Base-by-base conservation (phyloP, 306 rosid genomes). In the Vigna angularis region DNA sequence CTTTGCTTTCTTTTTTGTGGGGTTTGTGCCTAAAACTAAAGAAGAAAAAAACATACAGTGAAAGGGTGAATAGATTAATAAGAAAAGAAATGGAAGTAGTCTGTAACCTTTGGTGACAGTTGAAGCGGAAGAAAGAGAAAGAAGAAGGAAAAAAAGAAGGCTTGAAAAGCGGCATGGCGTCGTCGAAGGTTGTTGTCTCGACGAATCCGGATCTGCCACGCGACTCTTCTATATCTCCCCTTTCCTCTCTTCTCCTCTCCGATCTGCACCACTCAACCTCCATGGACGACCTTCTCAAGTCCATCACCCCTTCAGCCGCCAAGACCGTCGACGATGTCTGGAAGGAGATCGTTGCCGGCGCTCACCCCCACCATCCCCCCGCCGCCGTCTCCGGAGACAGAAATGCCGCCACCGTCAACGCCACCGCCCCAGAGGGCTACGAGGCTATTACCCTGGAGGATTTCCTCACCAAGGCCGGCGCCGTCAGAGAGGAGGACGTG, bases 131-230 rank as follows among this genome's bases (percentile, higher is more conserved):
- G 15, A 45, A 12, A 45, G 15, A 45, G 5, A 45, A 12, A 57
- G 5, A 24, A 57, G 17, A 9, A 53, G 4, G 14, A 13, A 1
- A 36, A 64, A 81, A 34, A 13, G 30, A 40, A 7, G 75, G 65
- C 90, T 67, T 66, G 72, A 85, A 85, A 68, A 40, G 61, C 80
- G 86, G 77, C 78, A 93, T 91, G 98, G 93, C 97, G 80, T 89
- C 95, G 79, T 82, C 97, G 63, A 91, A 93, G 82, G 83, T 93
- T 78, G 83, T 93, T 78, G 90, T 82, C 22, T 83, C 92, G 64
- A 67, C 90, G 78, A 94, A 85, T 87, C 55, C 94, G 88, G 98
- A 94, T 88, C 93, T 88, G 81, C 96, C 94, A 76, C 91, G 89
- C 36, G 86, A 88, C 70, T 88, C 93, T 4, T 85, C 93, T 73